Evolutionary conservation across 768 basidiomycete genomes (phyloP), one percentile per base, ranked within the genome.

Genomic region (Trametes coccinea): DNA sequence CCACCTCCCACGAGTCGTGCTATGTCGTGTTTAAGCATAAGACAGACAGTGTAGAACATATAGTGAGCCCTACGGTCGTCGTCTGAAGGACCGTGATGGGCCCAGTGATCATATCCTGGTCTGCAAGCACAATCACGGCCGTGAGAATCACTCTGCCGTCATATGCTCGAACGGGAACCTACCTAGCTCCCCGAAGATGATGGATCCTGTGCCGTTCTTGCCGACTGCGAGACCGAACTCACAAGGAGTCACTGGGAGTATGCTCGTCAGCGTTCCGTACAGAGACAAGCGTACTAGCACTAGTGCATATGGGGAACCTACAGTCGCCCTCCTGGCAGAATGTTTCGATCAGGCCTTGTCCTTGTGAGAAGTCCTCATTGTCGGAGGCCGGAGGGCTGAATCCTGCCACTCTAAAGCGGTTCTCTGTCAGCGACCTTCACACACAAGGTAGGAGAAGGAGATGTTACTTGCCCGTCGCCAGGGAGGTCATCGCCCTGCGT

Each of bases 371-470:
- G 29, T 64, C 63, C n/a, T 53, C 55, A 16, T 52, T 54, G 45
- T 56, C 49, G 13, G 63, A 64, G 9, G 59, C 59, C 10, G 63
- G 63, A 6, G 63, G 63, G 33, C 63, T 64, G 50, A 64, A 50
- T 2, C 63, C 63, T 5, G 51, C 22, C 5, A 64, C 59, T 8
- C 63, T 64, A 43, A 4, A 9, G 8, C 6, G 55, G 9, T 14
- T 2, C 0, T 11, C 3, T 30, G 31, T 56, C 43, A 44, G 34
- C 27, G 2, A 55, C 34, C 8, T 5, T 30, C 22, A 13, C 34
- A 10, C 5, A 5, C 2, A 31, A 17, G 5, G 27, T 33, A 4
- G 13, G 17, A 17, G 2, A 44, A 7, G 7, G 27, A 34, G 29
- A 13, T 11, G 11, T 2, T 4, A 41, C 61, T 27, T 39, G 57